Evolutionary conservation across 2,329 filamentous ascomycete species (phyloP).

Genomic region (Epichloe sibirici): DNA sequence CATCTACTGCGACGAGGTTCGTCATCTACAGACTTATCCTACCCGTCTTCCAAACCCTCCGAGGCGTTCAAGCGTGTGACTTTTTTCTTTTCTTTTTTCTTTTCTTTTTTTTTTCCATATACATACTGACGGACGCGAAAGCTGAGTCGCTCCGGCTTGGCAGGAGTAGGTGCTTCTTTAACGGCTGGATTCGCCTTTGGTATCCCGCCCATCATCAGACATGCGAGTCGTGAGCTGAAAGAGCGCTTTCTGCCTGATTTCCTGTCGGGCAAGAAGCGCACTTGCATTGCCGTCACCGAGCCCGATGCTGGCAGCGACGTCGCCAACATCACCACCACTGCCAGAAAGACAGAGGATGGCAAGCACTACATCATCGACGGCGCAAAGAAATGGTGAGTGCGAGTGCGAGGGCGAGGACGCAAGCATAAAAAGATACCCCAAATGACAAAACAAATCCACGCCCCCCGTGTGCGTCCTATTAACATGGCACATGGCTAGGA

Average conservation of each 20-base stretch:
- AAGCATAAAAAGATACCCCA: too few species aligned
- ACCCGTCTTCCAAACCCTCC: too few species aligned
- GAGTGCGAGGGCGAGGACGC: too few species aligned
- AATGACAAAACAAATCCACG: too few species aligned
- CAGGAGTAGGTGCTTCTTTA: slow-evolving; percentile 48
- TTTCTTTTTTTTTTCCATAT: too few species aligned
- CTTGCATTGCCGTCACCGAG: slow-evolving; percentile 54
- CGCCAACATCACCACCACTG: slow-evolving; percentile 49
- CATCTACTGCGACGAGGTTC: slow-evolving; percentile 41
- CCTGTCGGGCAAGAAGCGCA: slow-evolving; percentile 44
- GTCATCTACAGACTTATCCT: not conserved
- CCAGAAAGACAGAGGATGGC: slow-evolving; percentile 30
- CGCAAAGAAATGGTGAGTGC: slow-evolving; percentile 46
- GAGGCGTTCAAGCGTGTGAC: not conserved
- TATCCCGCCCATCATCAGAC: slow-evolving; percentile 48
- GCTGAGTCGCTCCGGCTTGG: slow-evolving; percentile 45
- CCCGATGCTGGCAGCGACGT: slow-evolving; percentile 51
- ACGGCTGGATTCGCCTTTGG: slow-evolving; percentile 63
- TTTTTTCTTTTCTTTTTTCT: slow-evolving; percentile 6
- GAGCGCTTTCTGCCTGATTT: slow-evolving; percentile 45
- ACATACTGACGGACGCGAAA: slow-evolving; percentile 27
- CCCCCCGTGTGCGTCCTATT: not conserved
- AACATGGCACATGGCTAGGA: slow-evolving; percentile 16
- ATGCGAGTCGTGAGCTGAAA: slow-evolving; percentile 39
- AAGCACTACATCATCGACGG: slow-evolving; percentile 49